Base-by-base conservation (phyloP, 2,329 filamentous ascomycete species). In the Cercospora sp. region DNA sequence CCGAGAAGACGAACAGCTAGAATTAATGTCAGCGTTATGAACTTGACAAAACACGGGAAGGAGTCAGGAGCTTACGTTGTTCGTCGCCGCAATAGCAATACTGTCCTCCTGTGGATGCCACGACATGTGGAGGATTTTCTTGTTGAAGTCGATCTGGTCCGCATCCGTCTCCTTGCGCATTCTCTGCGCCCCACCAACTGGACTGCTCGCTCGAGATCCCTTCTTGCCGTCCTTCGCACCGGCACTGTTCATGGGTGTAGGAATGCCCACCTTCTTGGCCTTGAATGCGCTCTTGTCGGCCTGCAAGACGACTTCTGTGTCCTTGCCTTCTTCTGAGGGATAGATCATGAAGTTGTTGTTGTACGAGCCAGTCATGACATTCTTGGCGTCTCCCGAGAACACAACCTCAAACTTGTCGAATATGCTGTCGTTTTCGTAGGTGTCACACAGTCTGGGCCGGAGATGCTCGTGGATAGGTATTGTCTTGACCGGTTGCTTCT, bases 261-360 rank as follows among this genome's bases (percentile, higher is more conserved):
- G 95, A 61, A 99, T 92, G 70, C 95, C 95, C 72, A 99, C 94
- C 85, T 98, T 99, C 89, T 99, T 99, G 39, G 95, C 95, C 84
- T 99, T 99, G 88, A 99, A 99, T 10, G 95, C 95, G 66, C 93
- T 97, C 84, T 99, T 99, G 80, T 99, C 95, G 45, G 95, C 95
- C 81, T 99, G 95, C 66, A 99, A 84, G 58, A 99, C 95, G 59
- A 99, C 94, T 81, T 99, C 95, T 3, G 94, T 94, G 79, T 99
- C 95, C 83, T 96, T 96, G 73, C 94, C 92, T 6, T 94, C 92
- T 76, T 98, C 94, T 28, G 94, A 95, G 4, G 95, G 95, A 80
- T 98, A 99, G 78, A 99, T 99, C 95, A 99, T 99, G 85, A 99
- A 98, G 84, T 99, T 99, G 84, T 99, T 99, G 87, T 99, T 99